These are phyloP conservation scores for Umbelopsis sp. DNA, from an alignment of 371 early-diverging fungal species.

Conservation along the genomic window DNA sequence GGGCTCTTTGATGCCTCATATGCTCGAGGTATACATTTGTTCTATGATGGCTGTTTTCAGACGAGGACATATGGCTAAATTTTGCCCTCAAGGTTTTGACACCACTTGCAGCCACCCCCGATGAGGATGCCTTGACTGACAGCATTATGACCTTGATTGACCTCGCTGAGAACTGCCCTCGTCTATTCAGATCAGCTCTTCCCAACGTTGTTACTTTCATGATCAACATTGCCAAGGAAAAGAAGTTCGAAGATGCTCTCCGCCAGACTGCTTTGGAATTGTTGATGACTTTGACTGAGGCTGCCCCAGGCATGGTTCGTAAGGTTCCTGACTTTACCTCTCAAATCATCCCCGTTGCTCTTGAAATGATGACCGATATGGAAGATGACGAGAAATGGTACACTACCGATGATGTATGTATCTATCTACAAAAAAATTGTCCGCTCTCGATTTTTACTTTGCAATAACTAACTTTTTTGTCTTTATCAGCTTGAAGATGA, in stretches of 20 bases:
- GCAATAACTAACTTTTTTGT: slow-evolving; percentile 33
- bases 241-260: slow-evolving; percentile 70
- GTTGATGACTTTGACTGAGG: slow-evolving; percentile 86
- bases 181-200: slow-evolving; percentile 79
- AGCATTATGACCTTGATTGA: slow-evolving; percentile 84
- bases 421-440: neutral
- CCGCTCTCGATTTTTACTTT: neutral
- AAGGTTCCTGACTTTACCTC: slow-evolving; percentile 79
- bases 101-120: slow-evolving; percentile 60
- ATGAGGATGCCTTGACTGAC: slow-evolving; percentile 77
- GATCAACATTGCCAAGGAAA: slow-evolving; percentile 77
- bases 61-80: neutral
- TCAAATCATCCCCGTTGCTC: slow-evolving; percentile 78
- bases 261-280: slow-evolving; percentile 91
- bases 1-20: slow-evolving; percentile 77
- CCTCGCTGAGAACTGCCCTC: slow-evolving; percentile 81
- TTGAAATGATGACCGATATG: slow-evolving; percentile 93
- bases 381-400: slow-evolving; percentile 93
- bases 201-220: slow-evolving; percentile 75
- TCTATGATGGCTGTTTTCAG: slow-evolving; percentile 1
- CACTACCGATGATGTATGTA: slow-evolving; percentile 75
- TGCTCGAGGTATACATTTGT: slow-evolving; percentile 66
- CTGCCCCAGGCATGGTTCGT: slow-evolving; percentile 82
- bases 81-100: slow-evolving; percentile 52
- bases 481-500: slow-evolving; percentile 75